Conservation (phyloP, 441 rosid genomes). For the Metrosideros polymorpha region DNA sequence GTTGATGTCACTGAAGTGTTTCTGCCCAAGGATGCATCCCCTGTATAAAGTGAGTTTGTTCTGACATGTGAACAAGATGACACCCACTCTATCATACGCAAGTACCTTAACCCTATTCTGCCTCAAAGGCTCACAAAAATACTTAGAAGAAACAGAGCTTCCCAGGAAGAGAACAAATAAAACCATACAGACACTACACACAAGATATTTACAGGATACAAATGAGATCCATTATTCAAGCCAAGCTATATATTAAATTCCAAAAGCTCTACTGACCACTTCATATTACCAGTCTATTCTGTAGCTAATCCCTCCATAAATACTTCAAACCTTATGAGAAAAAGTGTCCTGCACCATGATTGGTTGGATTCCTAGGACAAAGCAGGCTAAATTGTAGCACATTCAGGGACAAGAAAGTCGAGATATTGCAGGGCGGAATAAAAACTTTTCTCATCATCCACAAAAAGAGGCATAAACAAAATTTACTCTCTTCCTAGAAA, state of each 20-base stretch:
- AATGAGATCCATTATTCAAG: neutral
- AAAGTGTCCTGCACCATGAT: neutral
- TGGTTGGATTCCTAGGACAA: neutral
- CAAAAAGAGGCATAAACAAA: neutral
- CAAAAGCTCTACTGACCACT: neutral
- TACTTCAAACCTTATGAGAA: neutral
- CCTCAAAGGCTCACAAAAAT: neutral
- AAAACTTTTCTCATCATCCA: neutral
- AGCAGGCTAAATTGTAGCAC: neutral
- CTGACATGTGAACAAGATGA: neutral
- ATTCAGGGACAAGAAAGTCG: neutral
- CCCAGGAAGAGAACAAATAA: neutral
- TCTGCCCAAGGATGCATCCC: neutral
- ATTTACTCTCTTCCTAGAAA: neutral
- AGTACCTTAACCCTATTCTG: neutral
- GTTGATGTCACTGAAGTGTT: neutral
- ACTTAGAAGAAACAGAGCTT: neutral
- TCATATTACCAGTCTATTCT: neutral
- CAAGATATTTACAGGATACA: neutral
- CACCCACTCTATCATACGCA: neutral
- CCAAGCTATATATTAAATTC: neutral
- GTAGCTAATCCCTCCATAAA: neutral
- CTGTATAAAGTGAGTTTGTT: neutral
- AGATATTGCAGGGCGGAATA: neutral
- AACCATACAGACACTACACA: neutral